Evolutionary conservation across 352 stramenopile species (phyloP).

Genomic region (Phytophthora parvispora): DNA sequence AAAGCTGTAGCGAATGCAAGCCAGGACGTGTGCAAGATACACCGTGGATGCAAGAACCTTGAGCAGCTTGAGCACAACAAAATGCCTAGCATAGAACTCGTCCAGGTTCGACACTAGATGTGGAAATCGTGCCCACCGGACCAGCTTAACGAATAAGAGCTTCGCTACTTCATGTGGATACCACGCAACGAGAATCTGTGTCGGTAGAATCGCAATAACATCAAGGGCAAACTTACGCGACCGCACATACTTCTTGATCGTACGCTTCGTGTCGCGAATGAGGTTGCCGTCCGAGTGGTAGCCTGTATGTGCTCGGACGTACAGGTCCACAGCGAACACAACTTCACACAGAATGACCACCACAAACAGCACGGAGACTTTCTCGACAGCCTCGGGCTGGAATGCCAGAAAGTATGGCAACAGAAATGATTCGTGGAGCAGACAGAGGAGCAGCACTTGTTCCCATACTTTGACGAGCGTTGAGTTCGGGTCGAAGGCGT

Average conservation of each 20-base stretch:
- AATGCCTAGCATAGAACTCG: slow-evolving; percentile 67
- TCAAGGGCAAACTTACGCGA: slow-evolving; percentile 60
- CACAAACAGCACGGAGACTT: slow-evolving; percentile 29
- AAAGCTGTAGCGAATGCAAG: slow-evolving; percentile 62
- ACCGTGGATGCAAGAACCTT: slow-evolving; percentile 57
- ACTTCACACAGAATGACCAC: slow-evolving; percentile 45
- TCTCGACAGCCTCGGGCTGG: slow-evolving; percentile 16
- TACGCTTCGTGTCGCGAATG: slow-evolving; percentile 47
- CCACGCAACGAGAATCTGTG: slow-evolving; percentile 15
- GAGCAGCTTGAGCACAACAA: slow-evolving; percentile 49
- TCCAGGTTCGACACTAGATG: slow-evolving; percentile 59
- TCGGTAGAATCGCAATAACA: slow-evolving; percentile 46
- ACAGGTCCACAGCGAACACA: slow-evolving; percentile 65
- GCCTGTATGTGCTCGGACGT: slow-evolving; percentile 60
- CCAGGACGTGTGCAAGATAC: slow-evolving; percentile 59
- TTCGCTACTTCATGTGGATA: slow-evolving; percentile 24
- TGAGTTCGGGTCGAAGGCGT: slow-evolving; percentile 60
- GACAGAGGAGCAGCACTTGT: slow-evolving; percentile 50
- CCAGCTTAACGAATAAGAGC: slow-evolving; percentile 41
- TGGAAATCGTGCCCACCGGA: slow-evolving; percentile 45
- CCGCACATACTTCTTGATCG: slow-evolving; percentile 52
- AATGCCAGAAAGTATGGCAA: slow-evolving; percentile 68
- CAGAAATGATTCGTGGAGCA: slow-evolving; percentile 63
- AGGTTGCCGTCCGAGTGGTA: slow-evolving; percentile 69
- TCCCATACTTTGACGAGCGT: slow-evolving; percentile 52